phyloP scores from a whole-genome alignment of 2,329 filamentous ascomycete genomes.

The Xylariaceae sp. region DNA sequence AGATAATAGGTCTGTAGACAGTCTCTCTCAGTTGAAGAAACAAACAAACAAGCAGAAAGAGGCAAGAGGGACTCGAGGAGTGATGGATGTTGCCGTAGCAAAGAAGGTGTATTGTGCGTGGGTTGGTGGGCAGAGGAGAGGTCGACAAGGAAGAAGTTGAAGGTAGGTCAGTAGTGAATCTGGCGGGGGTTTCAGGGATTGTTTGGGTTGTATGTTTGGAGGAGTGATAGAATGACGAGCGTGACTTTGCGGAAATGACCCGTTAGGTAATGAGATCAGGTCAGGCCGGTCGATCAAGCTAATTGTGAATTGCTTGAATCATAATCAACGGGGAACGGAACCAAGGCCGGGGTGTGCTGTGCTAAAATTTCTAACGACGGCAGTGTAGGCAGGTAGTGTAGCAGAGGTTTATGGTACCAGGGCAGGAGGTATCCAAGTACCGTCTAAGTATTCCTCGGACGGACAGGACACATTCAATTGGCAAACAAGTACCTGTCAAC shows the following conservation, averaged over 20 bases:
- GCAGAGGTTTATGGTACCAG: no score
- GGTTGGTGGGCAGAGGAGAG: constrained; percentile 22
- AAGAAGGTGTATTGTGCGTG: constrained; percentile 14
- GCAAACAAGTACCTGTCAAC: constrained; percentile 9
- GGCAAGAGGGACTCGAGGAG: neutral
- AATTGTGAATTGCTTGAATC: constrained; percentile 18
- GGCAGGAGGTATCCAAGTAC: constrained; percentile 5
- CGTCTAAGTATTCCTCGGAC: constrained; percentile 6
- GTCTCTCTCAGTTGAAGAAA: constrained; percentile 7
- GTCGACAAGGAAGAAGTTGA: constrained; percentile 24
- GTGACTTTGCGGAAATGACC: constrained; percentile 31
- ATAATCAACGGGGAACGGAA: constrained; percentile 19
- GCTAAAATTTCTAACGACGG: constrained; percentile 17
- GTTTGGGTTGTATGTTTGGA: constrained; percentile 17
- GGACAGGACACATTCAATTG: constrained; percentile 6
- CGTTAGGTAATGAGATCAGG: constrained; percentile 29
- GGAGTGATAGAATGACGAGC: constrained; percentile 31
- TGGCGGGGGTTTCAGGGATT: constrained; percentile 30
- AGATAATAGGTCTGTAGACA: constrained; percentile 12
- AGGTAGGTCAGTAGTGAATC: constrained; percentile 26
- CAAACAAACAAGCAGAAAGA: neutral
- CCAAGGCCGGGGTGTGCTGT: constrained; percentile 18
- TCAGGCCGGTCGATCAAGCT: constrained; percentile 23
- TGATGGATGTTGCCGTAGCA: constrained; percentile 15
- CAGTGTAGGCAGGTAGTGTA: neutral